Evolutionary conservation across 2,329 filamentous ascomycete genomes (phyloP).

Genomic region (Fulvia fulva): DNA sequence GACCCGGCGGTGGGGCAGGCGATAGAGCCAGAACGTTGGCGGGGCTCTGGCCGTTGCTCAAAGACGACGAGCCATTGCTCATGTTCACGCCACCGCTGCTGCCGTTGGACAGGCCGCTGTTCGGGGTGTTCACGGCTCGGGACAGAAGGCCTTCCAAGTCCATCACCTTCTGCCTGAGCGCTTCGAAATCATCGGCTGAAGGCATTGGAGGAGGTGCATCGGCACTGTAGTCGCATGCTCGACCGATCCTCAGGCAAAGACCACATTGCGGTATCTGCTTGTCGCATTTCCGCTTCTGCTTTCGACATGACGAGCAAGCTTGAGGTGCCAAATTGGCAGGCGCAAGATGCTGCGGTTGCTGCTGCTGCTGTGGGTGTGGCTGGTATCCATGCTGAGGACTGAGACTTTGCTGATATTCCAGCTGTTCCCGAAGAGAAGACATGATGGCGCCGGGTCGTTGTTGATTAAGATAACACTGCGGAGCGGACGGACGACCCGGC

Average conservation of each 20-base stretch:
- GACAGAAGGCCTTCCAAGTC: slow-evolving; percentile 22
- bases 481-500: no score
- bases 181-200: slow-evolving; percentile 21
- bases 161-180: slow-evolving; percentile 23
- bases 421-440: not conserved
- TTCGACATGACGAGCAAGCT: slow-evolving; percentile 44
- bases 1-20: not conserved
- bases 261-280: slow-evolving; percentile 48
- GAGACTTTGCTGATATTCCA: not conserved
- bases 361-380: not conserved
- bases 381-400: not conserved
- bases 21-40: slow-evolving; percentile 27
- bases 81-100: not conserved
- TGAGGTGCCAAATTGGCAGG: slow-evolving; percentile 31
- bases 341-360: slow-evolving; percentile 18
- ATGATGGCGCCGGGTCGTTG: not conserved
- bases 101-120: slow-evolving; percentile 6
- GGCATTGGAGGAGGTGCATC: slow-evolving; percentile 12
- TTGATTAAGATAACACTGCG: no score
- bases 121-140: not conserved
- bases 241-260: slow-evolving; percentile 38
- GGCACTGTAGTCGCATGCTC: slow-evolving; percentile 25
- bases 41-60: slow-evolving; percentile 26
- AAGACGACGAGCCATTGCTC: slow-evolving; percentile 10
- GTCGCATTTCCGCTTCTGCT: slow-evolving; percentile 53